A percentile compares a stretch with the other conserved stretches of the same genome.
Conservation (phyloP, 2,329 filamentous ascomycete species). For the Leptodontidium sp. region DNA sequence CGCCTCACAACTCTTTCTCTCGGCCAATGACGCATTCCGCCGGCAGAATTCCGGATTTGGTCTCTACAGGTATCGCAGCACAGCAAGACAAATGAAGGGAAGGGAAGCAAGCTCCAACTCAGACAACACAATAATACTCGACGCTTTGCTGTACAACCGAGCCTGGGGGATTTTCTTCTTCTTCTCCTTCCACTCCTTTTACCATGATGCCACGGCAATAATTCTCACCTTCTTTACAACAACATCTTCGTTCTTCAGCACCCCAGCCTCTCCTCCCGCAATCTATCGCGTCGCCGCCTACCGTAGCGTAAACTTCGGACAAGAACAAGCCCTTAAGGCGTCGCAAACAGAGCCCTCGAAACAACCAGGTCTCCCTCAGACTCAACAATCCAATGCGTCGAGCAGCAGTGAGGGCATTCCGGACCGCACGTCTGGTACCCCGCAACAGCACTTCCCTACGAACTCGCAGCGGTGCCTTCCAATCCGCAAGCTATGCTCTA, state of each 20-base stretch:
- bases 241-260: not conserved
- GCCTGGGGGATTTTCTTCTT: not conserved
- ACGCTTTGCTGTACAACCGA: not conserved
- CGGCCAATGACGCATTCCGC: constrained; percentile 42
- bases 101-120: too few species aligned
- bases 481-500: constrained; percentile 53
- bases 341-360: constrained; percentile 25
- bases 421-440: constrained; percentile 71
- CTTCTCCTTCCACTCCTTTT: not conserved
- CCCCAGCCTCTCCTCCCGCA: not conserved
- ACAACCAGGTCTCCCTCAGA: constrained; percentile 33
- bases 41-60: constrained; percentile 13
- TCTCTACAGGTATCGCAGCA: too few species aligned
- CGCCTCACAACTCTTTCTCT: not conserved
- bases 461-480: constrained; percentile 53
- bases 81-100: too few species aligned
- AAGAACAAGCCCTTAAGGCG: not conserved
- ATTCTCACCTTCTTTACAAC: not conserved
- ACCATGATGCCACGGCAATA: constrained; percentile 18
- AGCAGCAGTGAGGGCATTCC: constrained; percentile 71
- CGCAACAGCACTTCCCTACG: constrained; percentile 66
- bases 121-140: not conserved
- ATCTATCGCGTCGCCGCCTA: not conserved
- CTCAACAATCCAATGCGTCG: constrained; percentile 71
- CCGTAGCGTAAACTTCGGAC: not conserved